Percentiles rank a stretch among this genome's conserved stretches.
These are phyloP conservation scores for Vitis cinerea DNA, from an alignment of 164 flowering plant species.

Conservation along the genomic window DNA sequence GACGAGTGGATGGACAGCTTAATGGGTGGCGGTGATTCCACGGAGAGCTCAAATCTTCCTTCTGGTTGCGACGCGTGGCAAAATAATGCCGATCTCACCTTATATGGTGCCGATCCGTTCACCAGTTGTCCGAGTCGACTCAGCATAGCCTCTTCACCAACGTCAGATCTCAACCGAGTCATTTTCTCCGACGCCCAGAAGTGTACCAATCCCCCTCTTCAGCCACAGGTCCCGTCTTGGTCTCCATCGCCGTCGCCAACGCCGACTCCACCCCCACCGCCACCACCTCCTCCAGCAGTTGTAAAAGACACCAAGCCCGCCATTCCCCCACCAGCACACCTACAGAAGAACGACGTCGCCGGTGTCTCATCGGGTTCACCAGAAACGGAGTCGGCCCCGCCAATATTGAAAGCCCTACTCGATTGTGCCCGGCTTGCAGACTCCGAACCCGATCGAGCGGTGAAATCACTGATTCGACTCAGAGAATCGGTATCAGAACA, in stretches of 20 bases:
- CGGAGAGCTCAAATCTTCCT: slow-evolving; percentile 60
- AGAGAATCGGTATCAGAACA: slow-evolving; percentile 50
- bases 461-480: slow-evolving; percentile 43
- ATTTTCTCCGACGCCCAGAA: slow-evolving; percentile 40
- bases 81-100: slow-evolving; percentile 33
- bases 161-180: slow-evolving; percentile 59
- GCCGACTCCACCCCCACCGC: slow-evolving; percentile 11
- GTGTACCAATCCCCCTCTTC: slow-evolving; percentile 7
- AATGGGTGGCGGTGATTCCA: slow-evolving; percentile 65
- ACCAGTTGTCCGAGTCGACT: slow-evolving; percentile 50
- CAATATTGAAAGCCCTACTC: slow-evolving; percentile 44
- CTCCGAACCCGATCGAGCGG: slow-evolving; percentile 53
- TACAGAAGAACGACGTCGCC: slow-evolving; percentile 7
- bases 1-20: slow-evolving; percentile 96
- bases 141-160: slow-evolving; percentile 30
- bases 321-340: slow-evolving; percentile 10
- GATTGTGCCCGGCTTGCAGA: slow-evolving; percentile 66
- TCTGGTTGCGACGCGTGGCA: slow-evolving; percentile 61
- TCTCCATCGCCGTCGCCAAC: slow-evolving; percentile 20
- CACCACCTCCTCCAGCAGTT: background rate
- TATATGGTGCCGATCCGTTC: slow-evolving; percentile 59
- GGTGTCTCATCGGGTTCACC: slow-evolving; percentile 13
- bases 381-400: slow-evolving; percentile 37
- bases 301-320: slow-evolving; percentile 7
- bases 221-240: slow-evolving; percentile 24